These are phyloP conservation scores for Leishmania arabica DNA, from an alignment of 208 protist genomes.

Conservation along the genomic window DNA sequence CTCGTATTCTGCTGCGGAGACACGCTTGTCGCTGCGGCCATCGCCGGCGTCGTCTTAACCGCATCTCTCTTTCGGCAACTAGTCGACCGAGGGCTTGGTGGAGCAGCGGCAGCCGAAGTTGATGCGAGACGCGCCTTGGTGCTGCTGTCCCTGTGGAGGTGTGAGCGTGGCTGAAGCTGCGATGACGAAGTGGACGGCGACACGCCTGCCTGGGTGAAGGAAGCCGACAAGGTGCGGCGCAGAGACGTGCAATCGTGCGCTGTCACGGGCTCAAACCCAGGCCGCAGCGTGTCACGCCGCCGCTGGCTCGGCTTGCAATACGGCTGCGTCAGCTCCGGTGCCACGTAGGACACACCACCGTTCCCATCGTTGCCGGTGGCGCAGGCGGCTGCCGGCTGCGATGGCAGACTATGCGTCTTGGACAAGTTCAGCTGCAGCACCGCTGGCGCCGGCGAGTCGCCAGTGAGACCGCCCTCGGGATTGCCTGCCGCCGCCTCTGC, in stretches of 20 bases:
- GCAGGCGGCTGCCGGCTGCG: neutral
- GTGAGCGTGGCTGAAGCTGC: conserved; percentile 12
- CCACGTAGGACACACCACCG: conserved; percentile 15
- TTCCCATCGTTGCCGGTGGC: conserved; percentile 6
- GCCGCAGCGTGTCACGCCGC: conserved; percentile 23
- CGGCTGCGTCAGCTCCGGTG: conserved; percentile 29
- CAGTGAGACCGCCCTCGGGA: neutral
- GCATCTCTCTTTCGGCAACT: conserved; percentile 12
- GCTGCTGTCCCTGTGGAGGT: neutral
- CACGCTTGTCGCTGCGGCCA: neutral
- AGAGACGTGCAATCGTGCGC: conserved; percentile 6
- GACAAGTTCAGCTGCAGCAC: conserved; percentile 18
- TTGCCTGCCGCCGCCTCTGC: neutral
- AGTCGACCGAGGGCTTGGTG: conserved; percentile 4
- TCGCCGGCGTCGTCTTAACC: neutral
- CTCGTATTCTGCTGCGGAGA: neutral
- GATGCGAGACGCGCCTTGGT: neutral
- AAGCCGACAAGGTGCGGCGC: neutral
- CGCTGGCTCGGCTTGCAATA: conserved; percentile 13
- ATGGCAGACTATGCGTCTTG: conserved; percentile 8
- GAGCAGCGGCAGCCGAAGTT: neutral
- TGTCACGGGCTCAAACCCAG: conserved; percentile 42
- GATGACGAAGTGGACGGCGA: conserved; percentile 5
- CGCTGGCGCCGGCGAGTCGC: neutral
- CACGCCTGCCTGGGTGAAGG: neutral